phyloP scores from a whole-genome alignment of 805 yeast species.

The Sugiyamaella mastotermitis region DNA sequence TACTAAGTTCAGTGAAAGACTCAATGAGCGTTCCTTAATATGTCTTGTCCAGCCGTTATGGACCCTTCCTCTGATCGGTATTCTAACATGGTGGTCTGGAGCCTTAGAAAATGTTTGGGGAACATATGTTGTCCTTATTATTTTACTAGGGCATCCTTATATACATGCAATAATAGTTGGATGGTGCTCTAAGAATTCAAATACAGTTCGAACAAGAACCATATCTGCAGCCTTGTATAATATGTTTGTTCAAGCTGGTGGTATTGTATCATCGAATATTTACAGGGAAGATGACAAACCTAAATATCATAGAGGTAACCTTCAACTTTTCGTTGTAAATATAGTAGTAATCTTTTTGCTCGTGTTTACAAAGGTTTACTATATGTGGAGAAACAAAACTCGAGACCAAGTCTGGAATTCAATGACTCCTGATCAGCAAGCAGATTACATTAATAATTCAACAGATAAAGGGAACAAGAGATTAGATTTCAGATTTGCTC shows the following conservation, averaged over 20 bases:
- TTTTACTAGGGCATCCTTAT: conserved; percentile 29
- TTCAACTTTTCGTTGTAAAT: conserved; percentile 23
- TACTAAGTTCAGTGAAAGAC: conserved; percentile 12
- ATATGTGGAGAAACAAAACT: conserved; percentile 25
- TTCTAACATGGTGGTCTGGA: conserved; percentile 37
- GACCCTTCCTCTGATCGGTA: conserved; percentile 13
- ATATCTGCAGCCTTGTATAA: conserved; percentile 62
- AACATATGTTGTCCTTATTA: conserved; percentile 25
- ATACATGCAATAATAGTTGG: conserved; percentile 52
- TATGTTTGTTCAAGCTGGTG: conserved; percentile 55
- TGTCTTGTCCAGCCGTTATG: conserved; percentile 15
- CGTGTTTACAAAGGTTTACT: conserved; percentile 29
- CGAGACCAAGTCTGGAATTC: conserved; percentile 45
- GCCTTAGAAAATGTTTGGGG: conserved; percentile 28
- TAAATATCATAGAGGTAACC: conserved; percentile 52
- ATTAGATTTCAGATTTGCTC: conserved; percentile 43
- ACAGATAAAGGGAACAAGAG: conserved; percentile 53
- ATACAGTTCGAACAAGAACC: conserved; percentile 57
- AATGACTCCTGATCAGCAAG: conserved; percentile 45
- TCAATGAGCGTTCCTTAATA: conserved; percentile 15
- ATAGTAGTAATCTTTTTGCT: conserved; percentile 17
- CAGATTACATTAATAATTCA: conserved; percentile 40
- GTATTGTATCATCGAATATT: conserved; percentile 48
- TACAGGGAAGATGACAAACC: conserved; percentile 57
- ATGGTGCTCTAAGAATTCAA: conserved; percentile 59